Evolutionary conservation across 768 basidiomycete genomes (phyloP), one percentile per base, ranked within the genome.

Genomic region (Pisolithus tinctorius): DNA sequence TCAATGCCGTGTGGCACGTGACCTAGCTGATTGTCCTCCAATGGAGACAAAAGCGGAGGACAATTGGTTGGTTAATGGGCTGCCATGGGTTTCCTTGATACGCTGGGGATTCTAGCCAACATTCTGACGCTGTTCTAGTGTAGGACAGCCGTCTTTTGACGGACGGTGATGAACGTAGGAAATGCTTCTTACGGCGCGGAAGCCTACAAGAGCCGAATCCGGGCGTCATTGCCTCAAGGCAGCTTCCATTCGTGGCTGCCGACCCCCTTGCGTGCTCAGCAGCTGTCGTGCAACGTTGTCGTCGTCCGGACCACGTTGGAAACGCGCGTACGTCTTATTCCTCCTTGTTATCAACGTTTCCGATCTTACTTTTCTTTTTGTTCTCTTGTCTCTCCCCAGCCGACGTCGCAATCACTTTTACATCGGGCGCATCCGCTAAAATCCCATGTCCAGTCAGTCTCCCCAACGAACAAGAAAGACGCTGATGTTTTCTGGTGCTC

Each of bases 401-500:
- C 55, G 56, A 49, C 58, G 41, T 54, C 58, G 54, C 51, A 52
- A 49, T 50, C 49, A 53, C 52, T 58, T 58, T 52, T 57, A 48
- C 41, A 53, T 48, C 44, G 48, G 48, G 46, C 49, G 53, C 55
- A 51, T 50, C 54, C 58, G 60, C 60, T 61, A 62, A 61, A 63
- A 57, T 44, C 50, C 59, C 63, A 84, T 85, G 83, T 74, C 82
- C 31, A 78, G 71, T 60, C 76, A 78, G 58, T 80, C 80, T 26
- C 78, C 80, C 14, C 78, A 82, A 62, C 80, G 81, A 64, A 67
- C 71, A 57, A 75, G 81, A 60, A 81, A 78, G 63, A 57, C 74
- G 9, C 78, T 74, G 60, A 67, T 74, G 49, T 77, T 76, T 59
- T 69, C 74, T 52, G 47, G 64, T 37, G 72, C 71, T 47, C 78